Evolutionary conservation across 2,329 filamentous ascomycete species (phyloP).

Genomic region (Ascochyta viciae-villosae): DNA sequence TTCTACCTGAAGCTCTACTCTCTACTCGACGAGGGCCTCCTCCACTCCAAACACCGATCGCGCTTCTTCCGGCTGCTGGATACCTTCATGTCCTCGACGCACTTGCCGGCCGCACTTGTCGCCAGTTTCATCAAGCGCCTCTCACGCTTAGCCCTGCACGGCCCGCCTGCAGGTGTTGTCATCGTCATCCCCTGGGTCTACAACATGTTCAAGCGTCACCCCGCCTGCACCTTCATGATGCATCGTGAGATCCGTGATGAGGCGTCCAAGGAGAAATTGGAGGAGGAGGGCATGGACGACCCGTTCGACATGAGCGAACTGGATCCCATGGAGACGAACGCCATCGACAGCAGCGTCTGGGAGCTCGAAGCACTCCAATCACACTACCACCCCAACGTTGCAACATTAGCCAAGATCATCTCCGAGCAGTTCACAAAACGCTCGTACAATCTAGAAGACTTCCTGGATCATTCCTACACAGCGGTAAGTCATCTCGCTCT

Average conservation of each 20-base stretch:
- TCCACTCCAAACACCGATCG: conserved; percentile 94
- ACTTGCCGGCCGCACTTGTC: conserved; percentile 88
- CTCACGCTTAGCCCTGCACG: conserved; percentile 81
- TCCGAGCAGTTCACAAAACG: conserved; percentile 98
- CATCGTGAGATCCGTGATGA: conserved; percentile 74
- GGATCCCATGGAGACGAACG: conserved; percentile 84
- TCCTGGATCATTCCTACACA: conserved; percentile 90
- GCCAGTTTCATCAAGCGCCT: conserved; percentile 98
- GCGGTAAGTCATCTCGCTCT: conserved; percentile 63
- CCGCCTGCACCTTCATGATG: conserved; percentile 93
- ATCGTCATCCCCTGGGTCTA: conserved; percentile 92
- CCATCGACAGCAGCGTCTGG: conserved; percentile 94
- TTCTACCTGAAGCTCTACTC: conserved; percentile 97
- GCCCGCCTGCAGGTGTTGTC: conserved; percentile 88
- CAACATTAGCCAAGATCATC: conserved; percentile 90
- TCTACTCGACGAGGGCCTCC: conserved; percentile 80
- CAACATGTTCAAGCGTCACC: conserved; percentile 90
- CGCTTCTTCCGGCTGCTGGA: conserved; percentile 92
- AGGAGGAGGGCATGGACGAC: conserved; percentile 71
- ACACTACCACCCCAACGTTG: conserved; percentile 97
- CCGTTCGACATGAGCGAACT: conserved; percentile 77
- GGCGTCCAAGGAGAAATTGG: conserved; percentile 65
- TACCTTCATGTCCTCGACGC: conserved; percentile 87
- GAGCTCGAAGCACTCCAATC: conserved; percentile 89
- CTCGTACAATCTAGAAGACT: conserved; percentile 94